phyloP scores from a whole-genome alignment of 148 eudicot species.

The Rhododendron griersonianum region DNA sequence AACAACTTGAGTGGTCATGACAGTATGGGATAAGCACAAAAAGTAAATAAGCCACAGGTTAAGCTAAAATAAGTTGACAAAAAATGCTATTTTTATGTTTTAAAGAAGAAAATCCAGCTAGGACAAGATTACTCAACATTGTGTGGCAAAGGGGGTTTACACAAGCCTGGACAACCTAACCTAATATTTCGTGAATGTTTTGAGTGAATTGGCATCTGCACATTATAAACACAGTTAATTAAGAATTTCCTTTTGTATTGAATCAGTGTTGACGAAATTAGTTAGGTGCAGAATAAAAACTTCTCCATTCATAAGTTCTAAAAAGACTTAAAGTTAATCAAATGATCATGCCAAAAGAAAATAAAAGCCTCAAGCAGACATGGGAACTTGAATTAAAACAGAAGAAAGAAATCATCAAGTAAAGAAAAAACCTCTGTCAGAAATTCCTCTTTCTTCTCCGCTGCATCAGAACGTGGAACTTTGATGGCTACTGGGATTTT shows the following conservation, averaged over 20 bases:
- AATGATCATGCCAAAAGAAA: conserved; percentile 1
- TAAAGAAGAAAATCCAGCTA: neutral
- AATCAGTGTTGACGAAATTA: neutral
- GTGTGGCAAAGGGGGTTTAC: neutral
- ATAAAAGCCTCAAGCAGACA: neutral
- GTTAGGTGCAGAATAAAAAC: neutral
- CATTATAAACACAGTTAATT: neutral
- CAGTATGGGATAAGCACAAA: neutral
- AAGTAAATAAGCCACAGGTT: neutral
- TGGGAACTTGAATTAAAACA: conserved; percentile 1
- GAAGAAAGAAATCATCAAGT: neutral
- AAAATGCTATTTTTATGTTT: neutral
- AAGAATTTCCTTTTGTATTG: neutral
- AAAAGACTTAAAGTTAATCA: neutral
- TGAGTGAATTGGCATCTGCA: neutral
- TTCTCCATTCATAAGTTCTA: neutral
- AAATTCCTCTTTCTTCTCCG: conserved; percentile 69
- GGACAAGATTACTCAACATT: neutral
- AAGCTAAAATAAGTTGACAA: neutral
- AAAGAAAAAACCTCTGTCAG: conserved; percentile 51
- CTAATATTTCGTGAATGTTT: neutral
- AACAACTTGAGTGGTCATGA: neutral
- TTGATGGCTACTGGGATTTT: conserved; percentile 76
- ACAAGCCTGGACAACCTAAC: neutral
- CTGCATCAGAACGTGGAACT: conserved; percentile 57